phyloP scores from a whole-genome alignment of 2,329 filamentous ascomycete genomes.

The Epichloe festucae region DNA sequence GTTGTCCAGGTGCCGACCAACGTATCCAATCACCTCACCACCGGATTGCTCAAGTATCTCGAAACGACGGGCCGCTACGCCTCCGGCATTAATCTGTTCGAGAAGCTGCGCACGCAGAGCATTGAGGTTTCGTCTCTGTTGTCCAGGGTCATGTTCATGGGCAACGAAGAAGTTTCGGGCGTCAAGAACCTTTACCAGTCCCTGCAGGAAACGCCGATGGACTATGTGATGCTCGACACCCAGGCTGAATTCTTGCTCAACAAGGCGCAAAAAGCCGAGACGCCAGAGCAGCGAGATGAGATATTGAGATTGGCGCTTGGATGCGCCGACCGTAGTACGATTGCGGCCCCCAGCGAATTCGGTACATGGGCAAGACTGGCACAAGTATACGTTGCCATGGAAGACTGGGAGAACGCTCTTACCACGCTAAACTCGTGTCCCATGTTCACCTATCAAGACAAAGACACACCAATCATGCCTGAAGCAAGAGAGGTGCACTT shows the following conservation, averaged over 20 bases:
- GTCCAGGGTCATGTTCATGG: constrained; percentile 82
- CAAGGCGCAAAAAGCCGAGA: constrained; percentile 53
- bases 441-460: constrained; percentile 99
- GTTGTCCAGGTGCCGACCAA: constrained; percentile 96
- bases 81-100: constrained; percentile 93
- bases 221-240: constrained; percentile 89
- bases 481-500: constrained; percentile 80
- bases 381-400: constrained; percentile 84
- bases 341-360: constrained; percentile 93
- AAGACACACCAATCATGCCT: constrained; percentile 88
- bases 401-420: constrained; percentile 93
- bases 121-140: constrained; percentile 88
- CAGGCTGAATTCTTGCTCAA: constrained; percentile 84
- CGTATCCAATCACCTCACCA: constrained; percentile 88
- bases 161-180: constrained; percentile 93
- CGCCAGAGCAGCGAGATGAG: constrained; percentile 44
- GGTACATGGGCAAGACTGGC: constrained; percentile 90
- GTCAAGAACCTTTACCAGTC: constrained; percentile 79
- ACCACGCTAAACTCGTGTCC: constrained; percentile 95
- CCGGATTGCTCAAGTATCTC: constrained; percentile 89
- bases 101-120: constrained; percentile 83
- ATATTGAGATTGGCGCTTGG: constrained; percentile 78
- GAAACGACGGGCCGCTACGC: constrained; percentile 87
- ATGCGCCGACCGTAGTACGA: constrained; percentile 86
- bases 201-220: constrained; percentile 87